Evolutionary conservation across 305 asterid genomes (phyloP), one percentile per base, ranked within the genome.

Genomic region (Withania somnifera): DNA sequence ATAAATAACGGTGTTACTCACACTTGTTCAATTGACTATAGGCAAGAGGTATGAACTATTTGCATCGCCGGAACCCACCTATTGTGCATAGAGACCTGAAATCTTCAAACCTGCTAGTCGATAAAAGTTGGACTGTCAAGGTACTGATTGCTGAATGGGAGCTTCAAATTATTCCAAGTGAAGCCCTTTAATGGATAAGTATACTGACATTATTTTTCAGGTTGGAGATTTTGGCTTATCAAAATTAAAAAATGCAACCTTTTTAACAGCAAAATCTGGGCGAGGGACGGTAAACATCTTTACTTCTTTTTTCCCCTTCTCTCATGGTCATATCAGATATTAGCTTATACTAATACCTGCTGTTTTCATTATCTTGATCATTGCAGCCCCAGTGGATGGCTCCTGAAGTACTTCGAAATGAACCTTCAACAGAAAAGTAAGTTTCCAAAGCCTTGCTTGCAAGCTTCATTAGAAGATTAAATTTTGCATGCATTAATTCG

Each of bases 351-450:
- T 17, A 19, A 47, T 38, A 19, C 58, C 1, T 0, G 45, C 32
- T 42, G 32, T 24, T 13, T 76, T 73, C 8, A 1, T 47, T 47
- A 24, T 28, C 8, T 13, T 69, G 45, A n/a, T 76, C 56, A 81
- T 51, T 52, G 85, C 90, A 93, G 98, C 97, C 97, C 73, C 94
- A 90, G 84, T 93, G 97, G 95, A 93, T 93, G 97, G 97, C 97
- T 78, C 97, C 97, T 66, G 97, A 93, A 92, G 92, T 92, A 66
- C 97, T 93, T 50, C 92, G 97, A 24, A 90, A 89, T 54, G 98
- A 93, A 81, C 93, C 85, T 61, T 91, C 94, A 64, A 92, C 95
- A 19, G 98, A 93, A 86, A 93, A 91, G 98, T 93, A 91, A 90
- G 77, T 32, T 81, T 77, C 47, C 19, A 19, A 47, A 15, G 36